Conservation (phyloP, 495 filamentous ascomycete genomes). For the Oleoguttula mirabilis region DNA sequence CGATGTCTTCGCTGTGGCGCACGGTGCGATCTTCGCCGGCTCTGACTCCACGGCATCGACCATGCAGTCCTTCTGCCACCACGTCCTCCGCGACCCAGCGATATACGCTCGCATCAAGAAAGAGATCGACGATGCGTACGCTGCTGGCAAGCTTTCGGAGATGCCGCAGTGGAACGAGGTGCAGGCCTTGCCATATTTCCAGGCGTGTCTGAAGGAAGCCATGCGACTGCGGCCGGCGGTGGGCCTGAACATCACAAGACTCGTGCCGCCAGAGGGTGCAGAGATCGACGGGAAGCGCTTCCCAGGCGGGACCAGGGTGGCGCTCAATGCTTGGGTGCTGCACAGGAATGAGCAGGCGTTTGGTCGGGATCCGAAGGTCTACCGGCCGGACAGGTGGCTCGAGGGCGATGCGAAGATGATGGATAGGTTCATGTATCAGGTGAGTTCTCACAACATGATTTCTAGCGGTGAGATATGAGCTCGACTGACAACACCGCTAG, state of each 20-base stretch:
- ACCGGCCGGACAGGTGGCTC: constrained; percentile 22
- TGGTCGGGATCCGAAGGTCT: constrained; percentile 10
- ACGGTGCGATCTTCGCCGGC: constrained; percentile 36
- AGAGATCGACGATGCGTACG: constrained; percentile 17
- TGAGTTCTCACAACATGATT: too few relatives aligned
- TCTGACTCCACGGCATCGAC: constrained; percentile 22
- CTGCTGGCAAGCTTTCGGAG: constrained; percentile 15
- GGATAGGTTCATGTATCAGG: constrained; percentile 20
- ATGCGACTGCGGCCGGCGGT: constrained; percentile 22
- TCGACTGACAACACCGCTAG: too few relatives aligned
- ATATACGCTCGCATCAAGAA: constrained; percentile 15
- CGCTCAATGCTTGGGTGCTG: neutral
- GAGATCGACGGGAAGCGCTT: constrained; percentile 16
- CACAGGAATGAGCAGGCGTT: neutral
- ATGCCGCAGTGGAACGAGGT: constrained; percentile 18
- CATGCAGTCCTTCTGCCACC: constrained; percentile 20
- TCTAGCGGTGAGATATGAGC: too few relatives aligned
- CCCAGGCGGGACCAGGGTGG: constrained; percentile 18
- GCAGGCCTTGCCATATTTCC: constrained; percentile 19
- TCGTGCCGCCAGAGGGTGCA: constrained; percentile 17
- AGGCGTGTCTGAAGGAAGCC: constrained; percentile 22
- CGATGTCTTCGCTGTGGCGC: constrained; percentile 44
- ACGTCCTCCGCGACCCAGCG: constrained; percentile 13
- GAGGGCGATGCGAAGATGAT: constrained; percentile 21
- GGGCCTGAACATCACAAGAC: constrained; percentile 18